Evolutionary conservation across 2,329 filamentous ascomycete genomes (phyloP), one percentile per base, ranked within the genome.

Genomic region (Calonectria montana): DNA sequence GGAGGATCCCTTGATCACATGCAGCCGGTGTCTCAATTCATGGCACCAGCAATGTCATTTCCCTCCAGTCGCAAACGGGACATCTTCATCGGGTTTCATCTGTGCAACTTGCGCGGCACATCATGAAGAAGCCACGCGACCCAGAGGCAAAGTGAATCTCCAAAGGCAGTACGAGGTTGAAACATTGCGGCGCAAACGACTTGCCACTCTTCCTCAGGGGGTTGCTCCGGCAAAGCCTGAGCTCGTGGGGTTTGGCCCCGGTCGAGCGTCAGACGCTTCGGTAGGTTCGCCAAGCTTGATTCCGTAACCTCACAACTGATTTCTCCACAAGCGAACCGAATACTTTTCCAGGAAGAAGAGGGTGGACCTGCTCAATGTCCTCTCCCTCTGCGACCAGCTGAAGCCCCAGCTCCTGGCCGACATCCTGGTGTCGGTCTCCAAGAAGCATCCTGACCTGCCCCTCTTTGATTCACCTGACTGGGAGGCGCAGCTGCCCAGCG

Each of bases 401-500:
- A 79, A 82, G 27, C 83, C 85, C 2, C 83, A 84, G 39, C 82
- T 87, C 13, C 79, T 87, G 2, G 80, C 82, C 16, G 83, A 87
- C 61, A 71, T 87, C 5, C 79, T 86, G 29, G 82, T 85, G 10
- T 85, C 84, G 3, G 81, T 86, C n/a, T 83, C 85, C 9, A 84
- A 81, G 68, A 83, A 80, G 57, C 84, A 87, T 47, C 83, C 84
- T 0, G 80, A 83, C n/a, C 78, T 87, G 3, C 84, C 84, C 25
- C 82, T 87, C 4, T 86, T 86, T 69, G 76, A 82, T 70, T 82
- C 82, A 0, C 84, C 85, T 8, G 82, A 85, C 69, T 87, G 85
- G 85, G 80, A 82, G 35, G 57, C 71, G 16, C 74, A 79, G 39
- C 53, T 78, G 1, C 57, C 72, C 29, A 71, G 63, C 68, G 55